These are phyloP conservation scores for Blepharisma stoltei DNA, from an alignment of 73 alveolate species.

Conservation along the genomic window DNA sequence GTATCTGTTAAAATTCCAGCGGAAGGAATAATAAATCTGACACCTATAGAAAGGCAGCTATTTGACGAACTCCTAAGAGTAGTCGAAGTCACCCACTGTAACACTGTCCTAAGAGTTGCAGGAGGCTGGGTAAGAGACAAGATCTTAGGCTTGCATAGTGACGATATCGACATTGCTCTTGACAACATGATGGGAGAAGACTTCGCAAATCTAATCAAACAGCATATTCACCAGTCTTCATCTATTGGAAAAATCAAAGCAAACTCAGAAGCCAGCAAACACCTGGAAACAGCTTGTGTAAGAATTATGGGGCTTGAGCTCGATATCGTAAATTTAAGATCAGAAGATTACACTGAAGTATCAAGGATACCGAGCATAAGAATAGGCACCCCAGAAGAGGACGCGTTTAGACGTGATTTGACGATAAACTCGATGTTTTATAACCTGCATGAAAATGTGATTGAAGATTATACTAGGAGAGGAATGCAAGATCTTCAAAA, in stretches of 20 bases:
- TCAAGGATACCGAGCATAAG: constrained; percentile 91
- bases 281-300: constrained; percentile 95
- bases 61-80: constrained; percentile 9
- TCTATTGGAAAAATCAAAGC: constrained; percentile 81
- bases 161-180: constrained; percentile 96
- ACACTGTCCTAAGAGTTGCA: constrained; percentile 90
- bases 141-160: constrained; percentile 81
- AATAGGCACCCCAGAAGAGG: constrained; percentile 97
- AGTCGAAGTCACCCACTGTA: constrained; percentile 14
- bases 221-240: constrained; percentile 55
- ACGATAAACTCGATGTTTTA: constrained; percentile 95
- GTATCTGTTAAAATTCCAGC: too few relatives aligned
- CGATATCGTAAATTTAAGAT: constrained; percentile 94
- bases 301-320: constrained; percentile 69
- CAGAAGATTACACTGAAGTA: constrained; percentile 84
- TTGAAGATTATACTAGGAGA: constrained; percentile 91
- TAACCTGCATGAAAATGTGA: constrained; percentile 78
- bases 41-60: neutral
- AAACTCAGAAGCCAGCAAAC: constrained; percentile 93
- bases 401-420: constrained; percentile 96
- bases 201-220: constrained; percentile 79
- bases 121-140: constrained; percentile 99
- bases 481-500: constrained; percentile 89
- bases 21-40: neutral
- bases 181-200: constrained; percentile 94